Evolutionary conservation across 2,329 filamentous ascomycete species (phyloP), one percentile per base, ranked within the genome.

Genomic region (Fusarium sp.): DNA sequence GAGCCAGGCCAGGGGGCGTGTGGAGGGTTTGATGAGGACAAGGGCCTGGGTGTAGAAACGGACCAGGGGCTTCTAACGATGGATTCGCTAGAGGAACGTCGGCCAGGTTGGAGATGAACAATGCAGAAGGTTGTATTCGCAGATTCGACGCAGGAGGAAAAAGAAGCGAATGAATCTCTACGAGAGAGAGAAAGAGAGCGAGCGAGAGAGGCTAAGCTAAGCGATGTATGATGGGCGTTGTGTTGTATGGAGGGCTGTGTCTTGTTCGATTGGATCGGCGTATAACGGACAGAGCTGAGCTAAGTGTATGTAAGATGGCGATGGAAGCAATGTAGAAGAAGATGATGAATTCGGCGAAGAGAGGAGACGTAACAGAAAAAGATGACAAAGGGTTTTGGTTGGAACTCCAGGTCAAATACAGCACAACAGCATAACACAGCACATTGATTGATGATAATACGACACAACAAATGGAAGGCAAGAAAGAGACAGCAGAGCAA

Each of bases 11-110:
- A 75, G 75, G 75, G 74, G 75, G 75, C 65, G 67, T 68, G 74
- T 77, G 73, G 76, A 78, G 66, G 75, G 74, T 77, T 77, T 78
- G 74, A 77, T 75, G 74, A 78, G 70, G 76, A 68, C 74, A 76
- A 77, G 74, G 74, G 65, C 65, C 73, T 61, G 62, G 70, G 70
- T 70, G 62, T 68, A 72, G 66, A 75, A 66, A 74, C 52, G 65
- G 64, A 77, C 72, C 55, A 74, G 75, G 64, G 62, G 30, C 52
- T 26, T 56, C 66, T 30, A 67, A 69, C 62, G 66, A 69, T 68
- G 67, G 66, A 72, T 66, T 77, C 60, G 66, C 66, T 72, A 61
- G 76, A 78, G 67, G 55, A 62, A 70, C 41, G 68, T 74, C 58
- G 67, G 54, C 68, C 59, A 59, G 50, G 59, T 61, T 68, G 50